Percentiles rank a stretch among this genome's conserved stretches.
Conservation (phyloP, 2,329 filamentous ascomycete species). For the Fusarium sp. region DNA sequence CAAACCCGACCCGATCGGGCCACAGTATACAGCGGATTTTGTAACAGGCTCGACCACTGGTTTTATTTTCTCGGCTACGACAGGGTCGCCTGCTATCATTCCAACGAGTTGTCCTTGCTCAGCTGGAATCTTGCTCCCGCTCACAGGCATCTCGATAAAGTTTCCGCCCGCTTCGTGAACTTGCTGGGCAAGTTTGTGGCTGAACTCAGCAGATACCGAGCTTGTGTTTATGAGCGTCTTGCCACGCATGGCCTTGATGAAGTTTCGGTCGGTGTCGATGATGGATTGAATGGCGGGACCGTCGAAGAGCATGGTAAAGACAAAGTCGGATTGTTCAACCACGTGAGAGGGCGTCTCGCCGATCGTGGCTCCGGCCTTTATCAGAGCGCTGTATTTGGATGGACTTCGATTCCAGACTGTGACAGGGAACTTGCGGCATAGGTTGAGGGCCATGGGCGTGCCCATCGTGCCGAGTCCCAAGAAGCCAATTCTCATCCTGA, state of each 20-base stretch:
- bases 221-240: background rate
- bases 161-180: rapidly evolving
- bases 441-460: background rate
- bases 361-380: background rate
- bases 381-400: background rate
- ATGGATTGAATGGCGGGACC: background rate
- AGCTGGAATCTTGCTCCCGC: background rate
- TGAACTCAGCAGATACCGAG: background rate
- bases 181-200: background rate
- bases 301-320: background rate
- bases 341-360: background rate
- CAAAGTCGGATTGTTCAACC: background rate
- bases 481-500: background rate
- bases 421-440: background rate
- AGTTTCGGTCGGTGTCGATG: background rate
- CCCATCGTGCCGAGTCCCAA: background rate
- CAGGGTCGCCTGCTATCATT: background rate
- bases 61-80: background rate
- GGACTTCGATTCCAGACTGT: background rate
- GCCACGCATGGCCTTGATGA: background rate
- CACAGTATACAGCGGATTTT: background rate
- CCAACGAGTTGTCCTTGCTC: background rate
- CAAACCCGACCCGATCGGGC: background rate
- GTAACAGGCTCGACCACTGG: background rate
- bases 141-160: background rate